Evolutionary conservation across 768 basidiomycete species (phyloP), one percentile per base, ranked within the genome.

Genomic region (Mycena amicta): DNA sequence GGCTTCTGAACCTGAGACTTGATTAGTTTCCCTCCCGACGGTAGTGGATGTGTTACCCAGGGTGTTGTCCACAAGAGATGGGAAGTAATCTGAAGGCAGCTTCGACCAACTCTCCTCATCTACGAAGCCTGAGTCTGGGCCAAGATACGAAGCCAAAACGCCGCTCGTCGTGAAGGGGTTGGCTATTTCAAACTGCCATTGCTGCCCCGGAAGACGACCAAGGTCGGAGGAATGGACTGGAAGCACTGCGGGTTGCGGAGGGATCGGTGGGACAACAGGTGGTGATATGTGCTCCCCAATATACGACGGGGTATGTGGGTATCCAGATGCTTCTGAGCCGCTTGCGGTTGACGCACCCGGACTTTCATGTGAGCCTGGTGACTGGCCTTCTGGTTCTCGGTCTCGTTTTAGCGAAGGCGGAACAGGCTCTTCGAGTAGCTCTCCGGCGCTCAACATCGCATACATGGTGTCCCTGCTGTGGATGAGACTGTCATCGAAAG

Each of bases 401-500:
- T 59, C 55, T 8, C 62, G 62, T 30, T 59, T 59, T 26, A 59
- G 30, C n/a, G 62, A 63, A 4, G 57, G 57, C 29, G 51, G 37
- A 18, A 51, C 39, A 18, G 57, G 54, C 28, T 43, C 39, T 5
- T 22, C 25, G n/a, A 80, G 80, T 2, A 83, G 71, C 30, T 83
- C 80, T 3, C 83, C 80, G 6, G 80, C 80, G 1, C 76, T 79
- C 23, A 81, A 78, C 18, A 84, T 74, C 45, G 83, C 83, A 59
- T 78, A 82, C 25, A 84, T 67, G 54, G 83, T 75, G 49, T 84
- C 82, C 81, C 82, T 83, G 26, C n/a, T n/a, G n/a, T n/a, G n/a
- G n/a, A n/a, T n/a, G n/a, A n/a, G n/a, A n/a, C n/a, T 13, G 47
- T 6, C 13, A 15, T 23, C 22, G 41, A 11, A 26, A 49, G 12